phyloP scores from a whole-genome alignment of 2,329 filamentous ascomycete genomes.

The Geoglossum cookeanum region DNA sequence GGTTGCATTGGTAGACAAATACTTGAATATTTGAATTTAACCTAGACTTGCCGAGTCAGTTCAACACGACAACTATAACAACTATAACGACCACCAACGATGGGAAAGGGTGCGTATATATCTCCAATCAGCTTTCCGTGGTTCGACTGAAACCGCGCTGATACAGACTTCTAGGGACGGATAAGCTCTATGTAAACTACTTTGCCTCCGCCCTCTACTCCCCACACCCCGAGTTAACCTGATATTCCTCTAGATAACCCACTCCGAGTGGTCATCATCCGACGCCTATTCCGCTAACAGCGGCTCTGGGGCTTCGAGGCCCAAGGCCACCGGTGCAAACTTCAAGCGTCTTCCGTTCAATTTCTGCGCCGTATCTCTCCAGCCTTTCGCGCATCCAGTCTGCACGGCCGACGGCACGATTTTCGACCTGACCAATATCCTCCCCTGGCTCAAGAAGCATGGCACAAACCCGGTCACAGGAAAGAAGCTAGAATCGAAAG shows the following conservation, averaged over 20 bases:
- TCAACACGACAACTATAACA: neutral
- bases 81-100: conserved; percentile 10
- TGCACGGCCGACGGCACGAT: conserved; percentile 76
- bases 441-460: conserved; percentile 86
- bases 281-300: conserved; percentile 75
- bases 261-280: conserved; percentile 89
- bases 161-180: conserved; percentile 21
- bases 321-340: conserved; percentile 34
- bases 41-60: neutral
- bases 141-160: conserved; percentile 6
- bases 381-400: conserved; percentile 87
- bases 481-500: conserved; percentile 54
- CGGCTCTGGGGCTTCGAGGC: conserved; percentile 42
- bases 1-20: too few relatives aligned
- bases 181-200: conserved; percentile 28
- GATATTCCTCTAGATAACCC: conserved; percentile 56
- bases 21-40: too few relatives aligned
- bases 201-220: neutral
- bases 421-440: conserved; percentile 88
- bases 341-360: conserved; percentile 93
- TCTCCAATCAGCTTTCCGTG: neutral
- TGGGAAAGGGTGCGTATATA: conserved; percentile 22
- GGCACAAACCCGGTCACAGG: conserved; percentile 82
- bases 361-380: conserved; percentile 88
- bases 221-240: neutral